A percentile compares a stretch with the other conserved stretches of the same genome.
Conservation (phyloP, 257 asterid species). For the Solanum peruvianum region DNA sequence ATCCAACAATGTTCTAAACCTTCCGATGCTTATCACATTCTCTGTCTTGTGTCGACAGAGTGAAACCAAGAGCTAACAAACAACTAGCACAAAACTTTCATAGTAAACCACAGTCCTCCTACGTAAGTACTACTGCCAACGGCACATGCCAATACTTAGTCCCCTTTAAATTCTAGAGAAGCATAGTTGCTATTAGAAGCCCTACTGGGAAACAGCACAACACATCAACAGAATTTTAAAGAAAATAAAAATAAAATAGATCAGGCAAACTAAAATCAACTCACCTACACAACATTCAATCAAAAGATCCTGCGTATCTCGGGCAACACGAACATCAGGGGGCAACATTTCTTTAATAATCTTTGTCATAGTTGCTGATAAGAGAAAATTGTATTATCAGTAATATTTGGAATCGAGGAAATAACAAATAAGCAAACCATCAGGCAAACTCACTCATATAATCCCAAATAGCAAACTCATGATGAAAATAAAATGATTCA, state of each 20-base stretch:
- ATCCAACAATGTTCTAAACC: neutral
- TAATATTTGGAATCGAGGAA: neutral
- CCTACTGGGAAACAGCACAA: neutral
- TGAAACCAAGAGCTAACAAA: neutral
- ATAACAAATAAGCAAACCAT: neutral
- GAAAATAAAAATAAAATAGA: neutral
- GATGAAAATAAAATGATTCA: neutral
- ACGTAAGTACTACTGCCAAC: neutral
- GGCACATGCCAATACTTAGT: neutral
- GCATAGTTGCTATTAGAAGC: neutral
- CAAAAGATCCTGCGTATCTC: constrained; percentile 95
- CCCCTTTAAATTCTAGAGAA: neutral
- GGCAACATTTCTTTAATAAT: constrained; percentile 81
- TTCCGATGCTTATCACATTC: neutral
- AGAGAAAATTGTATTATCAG: neutral
- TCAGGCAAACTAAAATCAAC: neutral
- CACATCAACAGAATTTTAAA: neutral
- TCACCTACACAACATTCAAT: constrained; percentile 95
- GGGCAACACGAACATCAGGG: constrained; percentile 96
- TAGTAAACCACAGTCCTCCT: neutral
- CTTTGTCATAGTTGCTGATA: constrained; percentile 39
- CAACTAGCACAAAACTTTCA: neutral
- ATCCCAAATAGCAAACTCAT: neutral
- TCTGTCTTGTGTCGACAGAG: neutral
- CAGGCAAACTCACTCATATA: neutral